Base-by-base conservation (phyloP, 352 stramenopile genomes). In the Phytophthora agathidicida region DNA sequence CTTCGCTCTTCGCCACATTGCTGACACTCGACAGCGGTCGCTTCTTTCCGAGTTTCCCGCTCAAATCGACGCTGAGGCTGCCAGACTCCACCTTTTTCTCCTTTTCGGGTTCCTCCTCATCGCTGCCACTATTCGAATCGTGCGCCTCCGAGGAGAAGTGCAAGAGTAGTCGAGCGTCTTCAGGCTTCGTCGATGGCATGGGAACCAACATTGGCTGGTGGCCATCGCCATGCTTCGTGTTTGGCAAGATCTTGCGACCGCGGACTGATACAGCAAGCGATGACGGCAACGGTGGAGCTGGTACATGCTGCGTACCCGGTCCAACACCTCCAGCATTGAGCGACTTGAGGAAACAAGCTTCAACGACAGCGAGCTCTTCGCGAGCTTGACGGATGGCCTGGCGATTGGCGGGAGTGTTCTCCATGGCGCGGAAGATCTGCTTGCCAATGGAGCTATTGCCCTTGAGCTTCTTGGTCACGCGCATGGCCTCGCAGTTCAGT, bases 391-490 rank as follows among this genome's bases (percentile, higher is more conserved):
- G 55, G 49, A 93, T 91, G 11, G 77, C 73, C 13, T 65, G 49
- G 8, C 69, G 71, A 38, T 86, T 93, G 30, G 83, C 71, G 1
- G 73, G 63, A 8, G 68, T 88, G 62, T 80, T 75, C 46, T 92
- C 86, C 4, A 93, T 75, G 43, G 83, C 71, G 23, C 86, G 83
- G 53, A 94, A 96, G 47, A 96, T 92, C 65, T 96, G 84, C 51
- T 96, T 96, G 19, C 86, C 86, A 62, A 95, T 93, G 28, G 83
- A 94, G 62, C 78, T 91, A 59, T 94, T 92, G 47, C 84, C 84
- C 58, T 93, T 96, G 63, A 96, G 77, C 63, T 96, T 96, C 58
- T 96, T 96, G 22, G 86, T 94, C 49, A 96, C 84, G 33, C 86
- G 83, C 86, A 96, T 96, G 7, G 86, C 83, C 44, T 96, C 85